These are phyloP conservation scores for Musa itinerans DNA, from an alignment of 176 grass and related monocot genomes.

Conservation along the genomic window DNA sequence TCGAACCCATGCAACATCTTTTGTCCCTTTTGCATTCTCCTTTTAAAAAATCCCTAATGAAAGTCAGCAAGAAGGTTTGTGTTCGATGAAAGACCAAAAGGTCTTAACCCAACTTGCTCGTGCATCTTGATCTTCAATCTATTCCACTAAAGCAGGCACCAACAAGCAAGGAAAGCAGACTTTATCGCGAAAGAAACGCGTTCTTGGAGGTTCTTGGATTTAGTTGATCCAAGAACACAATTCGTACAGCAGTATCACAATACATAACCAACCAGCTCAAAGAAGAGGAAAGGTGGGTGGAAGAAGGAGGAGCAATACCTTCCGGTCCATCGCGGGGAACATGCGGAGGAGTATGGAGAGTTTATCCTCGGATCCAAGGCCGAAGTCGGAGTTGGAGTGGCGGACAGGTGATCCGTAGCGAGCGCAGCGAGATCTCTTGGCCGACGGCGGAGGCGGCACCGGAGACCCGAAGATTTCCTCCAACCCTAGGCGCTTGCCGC, in stretches of 20 bases:
- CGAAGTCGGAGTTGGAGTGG: constrained; percentile 2
- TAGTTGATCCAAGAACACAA: neutral
- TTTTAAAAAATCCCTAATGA: neutral
- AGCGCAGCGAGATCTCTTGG: constrained; percentile 22
- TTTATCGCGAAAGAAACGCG: neutral
- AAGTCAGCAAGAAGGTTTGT: neutral
- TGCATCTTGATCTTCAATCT: neutral
- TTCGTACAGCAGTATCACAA: neutral
- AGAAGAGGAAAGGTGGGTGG: neutral
- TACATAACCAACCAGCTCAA: neutral
- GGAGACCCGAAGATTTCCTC: constrained; percentile 34
- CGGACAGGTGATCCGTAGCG: constrained; percentile 19
- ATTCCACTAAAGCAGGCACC: neutral
- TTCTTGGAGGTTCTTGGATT: neutral
- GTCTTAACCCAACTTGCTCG: neutral
- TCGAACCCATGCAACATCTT: too few species aligned
- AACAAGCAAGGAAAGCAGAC: neutral
- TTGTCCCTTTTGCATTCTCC: too few species aligned
- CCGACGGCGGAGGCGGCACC: constrained; percentile 12
- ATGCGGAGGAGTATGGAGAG: constrained; percentile 18
- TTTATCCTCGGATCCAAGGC: constrained; percentile 22
- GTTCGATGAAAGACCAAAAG: neutral
- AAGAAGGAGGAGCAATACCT: neutral
- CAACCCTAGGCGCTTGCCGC: constrained; percentile 33
- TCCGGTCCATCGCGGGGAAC: constrained; percentile 28